Evolutionary conservation across 1,284 basidiomycete species (phyloP).

Genomic region (Cutaneotrichosporon arboriforme): DNA sequence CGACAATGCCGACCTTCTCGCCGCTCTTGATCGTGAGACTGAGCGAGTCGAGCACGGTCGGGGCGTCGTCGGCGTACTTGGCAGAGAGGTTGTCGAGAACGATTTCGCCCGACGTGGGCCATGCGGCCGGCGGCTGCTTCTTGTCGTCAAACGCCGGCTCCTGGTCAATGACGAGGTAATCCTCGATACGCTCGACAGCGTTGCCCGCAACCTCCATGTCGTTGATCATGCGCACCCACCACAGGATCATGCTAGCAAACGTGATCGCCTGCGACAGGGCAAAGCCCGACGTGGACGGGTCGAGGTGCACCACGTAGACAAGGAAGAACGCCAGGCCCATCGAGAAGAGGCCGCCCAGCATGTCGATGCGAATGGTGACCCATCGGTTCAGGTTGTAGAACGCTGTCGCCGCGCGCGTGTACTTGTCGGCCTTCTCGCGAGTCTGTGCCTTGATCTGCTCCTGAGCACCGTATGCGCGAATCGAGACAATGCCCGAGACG

Average conservation of each 20-base stretch:
- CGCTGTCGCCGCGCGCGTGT: conserved; percentile 42
- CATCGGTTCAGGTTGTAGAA: conserved; percentile 48
- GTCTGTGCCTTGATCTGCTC: conserved; percentile 40
- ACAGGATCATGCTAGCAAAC: conserved; percentile 41
- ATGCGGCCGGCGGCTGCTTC: conserved; percentile 65
- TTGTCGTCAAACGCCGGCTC: conserved; percentile 55
- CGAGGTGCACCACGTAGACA: conserved; percentile 36
- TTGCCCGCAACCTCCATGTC: conserved; percentile 50
- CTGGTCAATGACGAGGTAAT: conserved; percentile 66
- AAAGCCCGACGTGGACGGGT: conserved; percentile 45
- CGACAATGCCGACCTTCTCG: conserved; percentile 60
- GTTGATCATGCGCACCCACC: conserved; percentile 44
- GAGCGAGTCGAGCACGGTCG: conserved; percentile 55
- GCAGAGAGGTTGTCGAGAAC: conserved; percentile 54
- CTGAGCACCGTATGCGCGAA: conserved; percentile 47
- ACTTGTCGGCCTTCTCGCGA: conserved; percentile 43
- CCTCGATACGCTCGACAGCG: conserved; percentile 64
- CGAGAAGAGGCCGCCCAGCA: conserved; percentile 45
- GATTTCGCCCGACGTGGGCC: conserved; percentile 68
- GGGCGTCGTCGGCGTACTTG: conserved; percentile 47
- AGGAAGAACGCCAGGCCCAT: conserved; percentile 39
- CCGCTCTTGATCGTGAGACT: conserved; percentile 58
- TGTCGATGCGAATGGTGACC: conserved; percentile 45
- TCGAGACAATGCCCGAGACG: conserved; percentile 58
- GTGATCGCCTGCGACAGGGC: conserved; percentile 47